These are phyloP conservation scores for Hyaloscypha hepaticicola DNA, from an alignment of 495 filamentous ascomycete genomes.

Conservation along the genomic window DNA sequence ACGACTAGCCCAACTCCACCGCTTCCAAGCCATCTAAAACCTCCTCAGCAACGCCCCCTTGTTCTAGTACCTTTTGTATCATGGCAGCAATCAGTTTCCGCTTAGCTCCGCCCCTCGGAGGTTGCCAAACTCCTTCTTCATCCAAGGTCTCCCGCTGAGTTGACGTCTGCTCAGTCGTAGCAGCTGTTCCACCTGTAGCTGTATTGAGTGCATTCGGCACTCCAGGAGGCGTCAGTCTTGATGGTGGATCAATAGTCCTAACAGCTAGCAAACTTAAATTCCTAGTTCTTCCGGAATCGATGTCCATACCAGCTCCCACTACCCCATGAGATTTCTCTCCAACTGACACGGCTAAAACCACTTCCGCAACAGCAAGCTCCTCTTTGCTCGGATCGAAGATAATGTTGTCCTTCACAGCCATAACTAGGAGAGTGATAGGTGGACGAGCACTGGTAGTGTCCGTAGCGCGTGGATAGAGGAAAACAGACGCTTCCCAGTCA, in stretches of 20 bases:
- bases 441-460: conserved; percentile 47
- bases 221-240: conserved; percentile 65
- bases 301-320: conserved; percentile 22
- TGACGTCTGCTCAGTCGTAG: conserved; percentile 38
- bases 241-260: conserved; percentile 67
- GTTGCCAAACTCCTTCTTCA: conserved; percentile 74
- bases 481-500: conserved; percentile 83
- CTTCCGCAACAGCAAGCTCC: conserved; percentile 89
- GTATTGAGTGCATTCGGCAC: conserved; percentile 61
- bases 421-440: conserved; percentile 85
- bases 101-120: conserved; percentile 72
- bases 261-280: conserved; percentile 57
- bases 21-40: conserved; percentile 75
- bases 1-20: conserved; percentile 45
- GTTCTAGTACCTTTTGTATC: conserved; percentile 62
- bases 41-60: conserved; percentile 79
- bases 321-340: conserved; percentile 38
- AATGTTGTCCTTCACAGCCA: conserved; percentile 81
- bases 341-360: conserved; percentile 77
- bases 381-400: conserved; percentile 91
- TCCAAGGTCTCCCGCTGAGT: conserved; percentile 53
- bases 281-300: conserved; percentile 33
- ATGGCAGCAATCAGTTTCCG: conserved; percentile 64
- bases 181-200: conserved; percentile 49
- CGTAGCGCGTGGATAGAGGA: conserved; percentile 64